Percentiles rank a stretch among this genome's conserved stretches.
These are phyloP conservation scores for Knufia petricola DNA, from an alignment of 2,329 filamentous ascomycete genomes.

Conservation along the genomic window DNA sequence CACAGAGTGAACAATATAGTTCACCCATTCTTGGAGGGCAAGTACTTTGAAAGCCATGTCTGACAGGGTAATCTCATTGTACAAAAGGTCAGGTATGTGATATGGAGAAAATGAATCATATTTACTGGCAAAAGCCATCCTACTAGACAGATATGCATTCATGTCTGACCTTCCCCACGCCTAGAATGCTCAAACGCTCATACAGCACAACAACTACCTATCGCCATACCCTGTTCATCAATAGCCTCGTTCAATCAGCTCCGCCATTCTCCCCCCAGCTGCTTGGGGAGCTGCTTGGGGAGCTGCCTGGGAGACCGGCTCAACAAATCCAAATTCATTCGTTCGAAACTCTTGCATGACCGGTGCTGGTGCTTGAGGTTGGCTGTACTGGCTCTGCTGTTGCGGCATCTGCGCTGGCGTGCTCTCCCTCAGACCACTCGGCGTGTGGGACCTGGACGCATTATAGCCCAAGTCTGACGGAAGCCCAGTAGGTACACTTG, in stretches of 20 bases:
- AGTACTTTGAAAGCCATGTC: no score
- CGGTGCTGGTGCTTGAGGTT: neutral
- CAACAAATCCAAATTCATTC: conserved; percentile 9
- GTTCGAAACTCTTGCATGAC: neutral
- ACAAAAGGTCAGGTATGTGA: no score
- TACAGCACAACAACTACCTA: no score
- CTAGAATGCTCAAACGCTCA: no score
- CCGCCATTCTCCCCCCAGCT: conserved; percentile 20
- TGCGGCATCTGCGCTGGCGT: conserved; percentile 9
- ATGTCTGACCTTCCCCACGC: no score
- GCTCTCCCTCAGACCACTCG: conserved; percentile 11
- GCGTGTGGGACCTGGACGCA: conserved; percentile 5
- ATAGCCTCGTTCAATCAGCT: conserved; percentile 18
- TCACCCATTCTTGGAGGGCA: no score
- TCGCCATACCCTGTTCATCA: neutral
- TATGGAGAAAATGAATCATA: no score
- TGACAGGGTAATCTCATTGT: no score
- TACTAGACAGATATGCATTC: no score
- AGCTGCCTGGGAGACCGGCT: neutral
- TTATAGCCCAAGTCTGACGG: neutral
- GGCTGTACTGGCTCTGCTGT: neutral
- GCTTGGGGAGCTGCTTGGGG: neutral
- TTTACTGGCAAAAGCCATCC: no score
- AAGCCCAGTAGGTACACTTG: neutral
- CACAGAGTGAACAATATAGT: no score